Evolutionary conservation across 768 basidiomycete species (phyloP), one percentile per base, ranked within the genome.

Genomic region (Coprinopsis strossmayeri): DNA sequence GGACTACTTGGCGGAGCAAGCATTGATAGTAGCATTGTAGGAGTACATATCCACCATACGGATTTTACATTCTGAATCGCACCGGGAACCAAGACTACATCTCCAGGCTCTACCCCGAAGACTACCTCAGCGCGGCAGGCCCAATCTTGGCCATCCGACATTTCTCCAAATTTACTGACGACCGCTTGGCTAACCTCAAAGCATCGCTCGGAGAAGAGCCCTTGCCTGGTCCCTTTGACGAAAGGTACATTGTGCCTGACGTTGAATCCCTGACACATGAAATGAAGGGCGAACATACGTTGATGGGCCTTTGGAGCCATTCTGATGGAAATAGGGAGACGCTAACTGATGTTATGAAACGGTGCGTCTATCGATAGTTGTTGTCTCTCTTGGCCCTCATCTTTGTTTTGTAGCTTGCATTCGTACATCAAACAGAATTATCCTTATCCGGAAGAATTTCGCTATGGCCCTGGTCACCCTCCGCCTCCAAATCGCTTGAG

Each of bases 51-150:
- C 89, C 89, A 2, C 83, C 82, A 15, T 91, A 91, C 57, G 90
- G 90, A 5, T 82, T 89, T 58, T 91, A 84, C 61, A 82, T 91
- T 52, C 74, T 91, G 56, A 91, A 91, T 61, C 81, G 89, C 45
- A 78, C 83, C 59, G 87, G 87, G 24, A 82, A 77, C 66, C 80
- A 84, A 35, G 90, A 91, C 59, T 87, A 87, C 60, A 77, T 82
- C 48, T 80, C 85, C 51, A 75, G 76, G 27, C 70, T 91, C 38
- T 80, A 82, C 61, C 86, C 88, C 25, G 87, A 91, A 68, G 89
- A 91, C 67, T 79, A 79, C 51, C 71, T 89, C 53, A 74, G 77
- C 53, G 63, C 68, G 15, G 75, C 76, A 35, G 82, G 80, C 46
- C 77, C 69, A 56, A 86, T 83, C 64, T 70, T 87, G 50, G 85